phyloP scores from a whole-genome alignment of 2,329 filamentous ascomycete genomes.

The Coniochaeta ligniaria region DNA sequence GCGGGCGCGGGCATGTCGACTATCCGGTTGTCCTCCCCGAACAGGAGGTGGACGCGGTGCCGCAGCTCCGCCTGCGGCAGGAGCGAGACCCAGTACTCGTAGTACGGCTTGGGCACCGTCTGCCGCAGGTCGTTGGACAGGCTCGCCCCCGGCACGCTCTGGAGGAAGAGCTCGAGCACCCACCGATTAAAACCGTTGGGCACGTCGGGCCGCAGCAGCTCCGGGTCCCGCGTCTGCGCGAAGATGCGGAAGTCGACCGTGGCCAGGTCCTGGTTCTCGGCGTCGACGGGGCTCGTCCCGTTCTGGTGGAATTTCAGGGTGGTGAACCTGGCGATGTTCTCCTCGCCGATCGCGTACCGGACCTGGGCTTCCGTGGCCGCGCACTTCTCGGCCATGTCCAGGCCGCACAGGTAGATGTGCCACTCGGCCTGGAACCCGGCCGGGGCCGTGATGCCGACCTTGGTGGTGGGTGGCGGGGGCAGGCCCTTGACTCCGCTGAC shows the following conservation, averaged over 20 bases:
- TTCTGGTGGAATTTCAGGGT: slow-evolving; percentile 19
- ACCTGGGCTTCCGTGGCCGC: slow-evolving; percentile 11
- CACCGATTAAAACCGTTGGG: slow-evolving; percentile 12
- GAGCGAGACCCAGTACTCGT: neutral
- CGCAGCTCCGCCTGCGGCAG: neutral
- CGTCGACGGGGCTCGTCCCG: slow-evolving; percentile 17
- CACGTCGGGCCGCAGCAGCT: neutral
- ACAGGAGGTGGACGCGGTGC: neutral
- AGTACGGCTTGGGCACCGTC: neutral
- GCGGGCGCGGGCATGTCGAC: neutral
- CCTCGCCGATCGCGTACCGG: slow-evolving; percentile 10
- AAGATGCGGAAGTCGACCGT: slow-evolving; percentile 28
- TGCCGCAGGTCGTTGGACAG: neutral
- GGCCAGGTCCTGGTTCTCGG: slow-evolving; percentile 22
- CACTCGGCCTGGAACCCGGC: neutral
- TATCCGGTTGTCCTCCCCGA: neutral
- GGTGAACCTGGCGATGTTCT: slow-evolving; percentile 7
- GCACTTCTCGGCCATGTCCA: slow-evolving; percentile 12
- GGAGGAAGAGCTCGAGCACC: slow-evolving; percentile 15
- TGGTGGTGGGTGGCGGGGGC: neutral
- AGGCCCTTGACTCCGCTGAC: slow-evolving; percentile 10
- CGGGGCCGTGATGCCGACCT: neutral
- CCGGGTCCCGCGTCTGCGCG: slow-evolving; percentile 28
- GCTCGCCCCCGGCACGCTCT: slow-evolving; percentile 13
- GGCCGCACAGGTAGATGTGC: slow-evolving; percentile 5